phyloP scores from a whole-genome alignment of 805 yeast species.

The Ogataea saltuana region DNA sequence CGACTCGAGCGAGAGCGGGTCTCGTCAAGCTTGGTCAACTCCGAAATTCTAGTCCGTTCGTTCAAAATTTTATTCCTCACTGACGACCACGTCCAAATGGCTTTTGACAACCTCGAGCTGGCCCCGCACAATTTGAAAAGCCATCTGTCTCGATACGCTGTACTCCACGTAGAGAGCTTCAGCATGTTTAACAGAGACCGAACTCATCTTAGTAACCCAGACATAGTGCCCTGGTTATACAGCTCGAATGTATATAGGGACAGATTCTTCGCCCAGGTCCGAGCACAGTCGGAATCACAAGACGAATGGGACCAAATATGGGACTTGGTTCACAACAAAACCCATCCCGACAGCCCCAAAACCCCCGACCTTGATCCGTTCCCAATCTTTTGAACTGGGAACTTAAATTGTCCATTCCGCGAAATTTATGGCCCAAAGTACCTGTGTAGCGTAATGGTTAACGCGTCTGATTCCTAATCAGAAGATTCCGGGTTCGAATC shows the following conservation, averaged over 20 bases:
- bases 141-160: conserved; percentile 15
- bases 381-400: background rate
- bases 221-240: conserved; percentile 21
- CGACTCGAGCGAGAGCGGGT: conserved; percentile 19
- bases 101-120: conserved; percentile 12
- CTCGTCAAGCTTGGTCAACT: conserved; percentile 18
- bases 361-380: conserved; percentile 6
- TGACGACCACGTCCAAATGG: conserved; percentile 12
- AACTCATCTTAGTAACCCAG: conserved; percentile 15
- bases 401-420: conserved; percentile 1
- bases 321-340: background rate
- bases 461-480: conserved; percentile 62
- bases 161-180: conserved; percentile 20
- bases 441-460: conserved; percentile 60
- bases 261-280: background rate
- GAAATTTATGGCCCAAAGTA: conserved; percentile 16
- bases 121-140: background rate
- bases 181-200: conserved; percentile 25
- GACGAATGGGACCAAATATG: conserved; percentile 5
- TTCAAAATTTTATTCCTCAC: conserved; percentile 17
- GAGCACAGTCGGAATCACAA: background rate
- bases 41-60: conserved; percentile 16
- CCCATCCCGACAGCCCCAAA: conserved; percentile 2
- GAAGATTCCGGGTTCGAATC: conserved; percentile 62
- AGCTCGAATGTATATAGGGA: background rate